Base-by-base conservation (phyloP, 2,329 filamentous ascomycete species). In the Talaromyces sp. region DNA sequence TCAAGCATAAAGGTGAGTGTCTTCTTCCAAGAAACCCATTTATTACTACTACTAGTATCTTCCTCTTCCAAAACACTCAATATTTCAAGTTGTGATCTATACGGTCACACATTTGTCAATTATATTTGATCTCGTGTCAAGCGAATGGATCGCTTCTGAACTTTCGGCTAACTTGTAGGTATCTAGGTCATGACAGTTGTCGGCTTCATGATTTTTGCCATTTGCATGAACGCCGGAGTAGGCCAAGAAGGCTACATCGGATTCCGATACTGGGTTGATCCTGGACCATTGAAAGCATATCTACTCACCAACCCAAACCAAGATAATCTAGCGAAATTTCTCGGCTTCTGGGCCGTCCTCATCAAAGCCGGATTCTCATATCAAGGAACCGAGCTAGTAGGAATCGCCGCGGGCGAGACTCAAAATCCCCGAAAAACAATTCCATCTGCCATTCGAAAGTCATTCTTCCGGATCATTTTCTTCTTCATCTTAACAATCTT, bases 341-440 rank as follows among this genome's bases (percentile, higher is more conserved):
- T 89, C 7, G 83, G 82, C 8, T 84, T 84, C 60, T 86, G 74
- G 72, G 70, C 70, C 16, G 78, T 78, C 52, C 79, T 83, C 51
- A 70, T 73, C 44, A 67, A 73, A 45, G 72, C 74, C 4, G 70
- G 66, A 4, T 77, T 75, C 52, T 70, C 72, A 5, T 76, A 74
- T 46, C 68, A 71, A 69, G 89, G 89, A 37, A 84, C 87, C 2
- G 89, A 92, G 73, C 80, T 91, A 14, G 88, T 91, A 8, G 89
- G 86, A 56, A 84, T 93, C 43, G 87, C 86, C n/a, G 89, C 89
- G 4, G 89, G 88, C 55, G 89, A 93, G 75, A 87, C 87, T 7
- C 81, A 82, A 43, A 85, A 91, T 67, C 89, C 89, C 5, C 81
- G 82, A 61, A 87, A 86, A 72, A 86, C 83, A 14, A 86, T 93